Conservation (phyloP, 352 stramenopile species). For the Globisporangium spiculum region DNA sequence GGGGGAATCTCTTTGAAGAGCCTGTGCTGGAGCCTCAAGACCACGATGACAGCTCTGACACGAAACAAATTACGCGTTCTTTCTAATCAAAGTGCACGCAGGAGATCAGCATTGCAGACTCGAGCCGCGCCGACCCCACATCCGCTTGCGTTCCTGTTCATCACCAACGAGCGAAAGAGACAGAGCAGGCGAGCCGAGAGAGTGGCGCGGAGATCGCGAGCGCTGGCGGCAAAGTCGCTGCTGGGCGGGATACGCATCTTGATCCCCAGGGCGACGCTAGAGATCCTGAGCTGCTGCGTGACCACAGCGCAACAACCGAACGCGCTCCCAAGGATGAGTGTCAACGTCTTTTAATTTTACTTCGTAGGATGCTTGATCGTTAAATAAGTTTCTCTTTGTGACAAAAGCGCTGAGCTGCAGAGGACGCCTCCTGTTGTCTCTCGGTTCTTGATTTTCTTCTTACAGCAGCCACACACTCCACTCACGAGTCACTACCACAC, state of each 20-base stretch:
- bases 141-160: background rate
- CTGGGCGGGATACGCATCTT: background rate
- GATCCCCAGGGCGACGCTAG: constrained; percentile 13
- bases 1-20: background rate
- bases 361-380: background rate
- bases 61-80: background rate
- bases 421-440: constrained; percentile 1
- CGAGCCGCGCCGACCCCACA: background rate
- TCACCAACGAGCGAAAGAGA: background rate
- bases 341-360: background rate
- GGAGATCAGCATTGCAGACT: constrained; percentile 2
- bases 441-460: constrained; percentile 10
- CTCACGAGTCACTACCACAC: background rate
- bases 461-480: constrained; percentile 2
- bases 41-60: background rate
- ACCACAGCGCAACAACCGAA: background rate
- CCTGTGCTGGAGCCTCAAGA: background rate
- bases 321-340: background rate
- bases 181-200: background rate
- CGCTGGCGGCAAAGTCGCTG: background rate
- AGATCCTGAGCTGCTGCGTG: background rate
- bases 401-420: constrained; percentile 7
- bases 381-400: constrained; percentile 12
- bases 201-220: background rate
- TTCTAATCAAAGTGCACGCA: background rate